Evolutionary conservation across 129 eudicot genomes (phyloP), one percentile per base, ranked within the genome.

Genomic region (Calendula officinalis): DNA sequence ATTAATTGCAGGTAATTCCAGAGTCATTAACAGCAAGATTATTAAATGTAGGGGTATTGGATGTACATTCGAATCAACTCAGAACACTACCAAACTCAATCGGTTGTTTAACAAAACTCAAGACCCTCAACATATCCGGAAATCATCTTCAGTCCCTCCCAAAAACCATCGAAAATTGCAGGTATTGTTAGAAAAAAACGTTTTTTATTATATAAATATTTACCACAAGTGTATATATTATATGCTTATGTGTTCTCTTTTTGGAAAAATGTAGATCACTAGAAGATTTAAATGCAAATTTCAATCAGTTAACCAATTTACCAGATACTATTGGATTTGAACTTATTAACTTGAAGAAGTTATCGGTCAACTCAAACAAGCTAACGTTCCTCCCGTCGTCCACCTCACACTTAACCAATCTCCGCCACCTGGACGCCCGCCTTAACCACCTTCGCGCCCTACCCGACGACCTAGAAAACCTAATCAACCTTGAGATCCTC

Each of bases 11-110:
- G 97, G 78, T 15, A 8, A 86, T 90, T 39, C 92, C 97, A 50
- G 97, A 90, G 78, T 90, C 97, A 6, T 71, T 90, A 71, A 80
- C 77, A 71, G 97, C 97, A 41, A 84, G 97, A 39, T 70, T 91
- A 14, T 68, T 84, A n/a, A 91, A 91, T 78, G 77, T 91, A 50
- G 76, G 76, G 13, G 81, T 71, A 54, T 81, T 91, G 51, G 97
- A 91, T 64, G 90, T 87, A 75, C 90, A 78, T 77, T 87, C 97
- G 33, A 91, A 91, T 74, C 90, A 84, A 81, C 90, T 91, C 7
- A 87, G 72, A 49, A 59, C 65, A 11, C 86, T 91, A 16, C 97
- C 97, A 52, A 87, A 91, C 63, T 91, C 97, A 51, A 91, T 91
- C 8, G 97, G 97, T 2, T 87, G 95, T 63, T 76, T 87, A 61